A percentile compares a stretch with the other conserved stretches of the same genome.
phyloP scores from a whole-genome alignment of 2,329 filamentous ascomycete species.

The Ceratocystis albifundus region DNA sequence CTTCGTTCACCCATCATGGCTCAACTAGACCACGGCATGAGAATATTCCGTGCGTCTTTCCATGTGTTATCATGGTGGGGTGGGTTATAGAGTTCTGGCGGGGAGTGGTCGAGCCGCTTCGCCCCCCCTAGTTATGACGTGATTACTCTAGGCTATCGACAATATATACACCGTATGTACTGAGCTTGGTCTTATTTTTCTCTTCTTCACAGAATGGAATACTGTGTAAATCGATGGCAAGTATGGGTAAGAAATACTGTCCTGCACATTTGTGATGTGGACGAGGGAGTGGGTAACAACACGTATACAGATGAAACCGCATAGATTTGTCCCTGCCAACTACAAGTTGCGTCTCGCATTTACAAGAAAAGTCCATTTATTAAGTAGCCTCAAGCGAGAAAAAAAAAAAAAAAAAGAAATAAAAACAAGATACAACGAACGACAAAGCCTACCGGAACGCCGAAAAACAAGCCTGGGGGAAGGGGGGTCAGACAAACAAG shows the following conservation, averaged over 20 bases:
- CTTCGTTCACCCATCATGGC: too few relatives aligned
- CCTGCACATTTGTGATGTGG: neutral
- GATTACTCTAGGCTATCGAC: too few relatives aligned
- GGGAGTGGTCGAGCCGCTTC: too few relatives aligned
- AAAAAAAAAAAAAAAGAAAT: neutral
- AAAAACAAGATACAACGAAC: neutral
- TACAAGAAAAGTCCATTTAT: neutral
- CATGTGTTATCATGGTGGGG: too few relatives aligned
- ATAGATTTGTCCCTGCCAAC: neutral
- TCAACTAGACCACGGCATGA: too few relatives aligned
- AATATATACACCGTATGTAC: too few relatives aligned
- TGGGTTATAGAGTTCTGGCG: too few relatives aligned
- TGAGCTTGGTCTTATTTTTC: too few relatives aligned
- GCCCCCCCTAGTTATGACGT: too few relatives aligned
- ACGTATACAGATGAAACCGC: neutral
- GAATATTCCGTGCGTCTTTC: too few relatives aligned
- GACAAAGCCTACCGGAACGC: slow-evolving; percentile 5
- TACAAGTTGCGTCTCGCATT: neutral
- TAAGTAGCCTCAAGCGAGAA: neutral
- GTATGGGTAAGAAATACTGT: neutral
- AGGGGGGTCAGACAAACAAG: neutral
- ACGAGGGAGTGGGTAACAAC: neutral
- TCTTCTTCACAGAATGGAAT: too few relatives aligned
- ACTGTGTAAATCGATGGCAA: too few relatives aligned
- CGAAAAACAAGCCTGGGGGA: slow-evolving; percentile 1